Evolutionary conservation across 306 rosid species (phyloP).

Genomic region (Elaeagnus macrophylla): DNA sequence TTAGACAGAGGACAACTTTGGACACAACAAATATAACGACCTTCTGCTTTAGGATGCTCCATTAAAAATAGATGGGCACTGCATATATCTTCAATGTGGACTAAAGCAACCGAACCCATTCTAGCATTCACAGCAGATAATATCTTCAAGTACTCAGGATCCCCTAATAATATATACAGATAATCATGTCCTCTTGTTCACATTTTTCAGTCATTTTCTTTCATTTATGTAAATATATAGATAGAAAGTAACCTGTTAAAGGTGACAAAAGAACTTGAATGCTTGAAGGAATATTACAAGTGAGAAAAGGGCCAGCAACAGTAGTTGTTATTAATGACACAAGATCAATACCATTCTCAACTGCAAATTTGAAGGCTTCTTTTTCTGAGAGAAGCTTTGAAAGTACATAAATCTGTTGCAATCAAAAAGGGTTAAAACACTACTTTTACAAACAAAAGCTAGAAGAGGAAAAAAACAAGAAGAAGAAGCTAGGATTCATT

Average conservation of each 20-base stretch:
- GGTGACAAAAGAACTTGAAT: constrained; percentile 60
- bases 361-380: constrained; percentile 62
- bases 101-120: constrained; percentile 65
- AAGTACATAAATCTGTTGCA: constrained; percentile 54
- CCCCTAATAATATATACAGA: constrained; percentile 31
- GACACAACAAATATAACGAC: constrained; percentile 50
- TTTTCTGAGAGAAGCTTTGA: constrained; percentile 60
- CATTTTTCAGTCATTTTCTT: background rate
- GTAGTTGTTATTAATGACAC: constrained; percentile 62
- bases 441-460: background rate
- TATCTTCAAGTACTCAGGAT: constrained; percentile 33
- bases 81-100: constrained; percentile 76
- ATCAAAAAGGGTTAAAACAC: background rate
- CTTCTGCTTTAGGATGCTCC: constrained; percentile 58
- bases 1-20: constrained; percentile 36
- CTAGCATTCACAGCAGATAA: constrained; percentile 60
- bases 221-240: background rate
- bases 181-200: constrained; percentile 5
- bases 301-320: constrained; percentile 71
- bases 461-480: too few species aligned
- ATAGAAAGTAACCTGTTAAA: constrained; percentile 39
- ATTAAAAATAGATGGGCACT: constrained; percentile 69
- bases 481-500: background rate
- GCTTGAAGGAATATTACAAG: constrained; percentile 54
- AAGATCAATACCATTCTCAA: constrained; percentile 51